Evolutionary conservation across 495 filamentous ascomycete genomes (phyloP).

Genomic region (Jackrogersella multiformis): DNA sequence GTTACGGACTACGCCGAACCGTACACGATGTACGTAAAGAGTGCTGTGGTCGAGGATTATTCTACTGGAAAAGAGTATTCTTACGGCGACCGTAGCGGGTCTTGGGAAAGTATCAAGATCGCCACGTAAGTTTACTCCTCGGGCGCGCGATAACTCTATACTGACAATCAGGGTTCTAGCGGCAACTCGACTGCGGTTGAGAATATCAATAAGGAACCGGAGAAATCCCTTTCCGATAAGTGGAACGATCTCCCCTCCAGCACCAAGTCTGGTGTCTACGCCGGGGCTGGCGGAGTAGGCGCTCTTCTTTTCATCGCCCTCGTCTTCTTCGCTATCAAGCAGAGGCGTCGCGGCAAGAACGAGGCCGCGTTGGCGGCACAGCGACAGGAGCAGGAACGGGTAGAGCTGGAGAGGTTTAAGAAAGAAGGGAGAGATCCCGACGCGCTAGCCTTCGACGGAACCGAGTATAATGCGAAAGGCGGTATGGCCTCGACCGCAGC

Average conservation of each 20-base stretch:
- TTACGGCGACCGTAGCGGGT: slow-evolving; percentile 72
- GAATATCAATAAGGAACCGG: slow-evolving; percentile 51
- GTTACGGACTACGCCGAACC: slow-evolving; percentile 75
- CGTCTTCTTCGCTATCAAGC: slow-evolving; percentile 70
- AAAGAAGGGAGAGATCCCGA: slow-evolving; percentile 58
- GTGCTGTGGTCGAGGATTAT: slow-evolving; percentile 71
- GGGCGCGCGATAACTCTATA: not conserved
- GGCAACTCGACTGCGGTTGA: slow-evolving; percentile 70
- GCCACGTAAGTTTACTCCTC: slow-evolving; percentile 57
- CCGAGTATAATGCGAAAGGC: slow-evolving; percentile 51
- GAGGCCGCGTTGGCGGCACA: slow-evolving; percentile 68
- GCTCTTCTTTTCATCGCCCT: slow-evolving; percentile 58
- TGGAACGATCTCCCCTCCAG: slow-evolving; percentile 64
- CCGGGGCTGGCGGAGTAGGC: slow-evolving; percentile 61
- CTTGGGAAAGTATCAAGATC: slow-evolving; percentile 77
- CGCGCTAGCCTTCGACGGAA: slow-evolving; percentile 49
- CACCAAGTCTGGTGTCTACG: slow-evolving; percentile 69
- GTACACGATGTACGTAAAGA: slow-evolving; percentile 80
- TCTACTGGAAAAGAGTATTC: slow-evolving; percentile 72
- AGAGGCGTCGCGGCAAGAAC: slow-evolving; percentile 70
- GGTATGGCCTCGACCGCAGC: slow-evolving; percentile 34
- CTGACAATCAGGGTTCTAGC: slow-evolving; percentile 49
- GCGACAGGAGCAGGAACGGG: slow-evolving; percentile 65
- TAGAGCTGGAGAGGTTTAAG: slow-evolving; percentile 68
- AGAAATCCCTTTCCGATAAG: slow-evolving; percentile 62